Percentiles rank a stretch among this genome's conserved stretches.
Evolutionary conservation across 805 yeast genomes (phyloP).

Genomic region (Candida lessepsii): DNA sequence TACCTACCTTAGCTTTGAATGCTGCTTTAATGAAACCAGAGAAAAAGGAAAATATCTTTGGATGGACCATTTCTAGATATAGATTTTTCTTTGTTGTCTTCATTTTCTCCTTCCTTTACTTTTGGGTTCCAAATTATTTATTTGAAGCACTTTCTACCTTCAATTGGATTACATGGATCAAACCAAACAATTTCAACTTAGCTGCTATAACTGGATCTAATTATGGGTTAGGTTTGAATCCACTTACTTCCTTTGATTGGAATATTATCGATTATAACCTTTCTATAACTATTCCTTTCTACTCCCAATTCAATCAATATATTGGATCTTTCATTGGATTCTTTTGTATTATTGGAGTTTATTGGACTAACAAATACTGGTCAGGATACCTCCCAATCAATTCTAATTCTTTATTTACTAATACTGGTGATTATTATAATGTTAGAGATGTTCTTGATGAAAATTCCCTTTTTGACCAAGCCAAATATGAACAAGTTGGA

Average conservation of each 20-base stretch:
- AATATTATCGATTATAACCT: constrained; percentile 35
- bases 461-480: constrained; percentile 29
- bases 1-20: constrained; percentile 32
- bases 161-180: constrained; percentile 62
- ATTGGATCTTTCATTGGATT: constrained; percentile 21
- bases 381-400: constrained; percentile 33
- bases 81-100: constrained; percentile 21
- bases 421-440: constrained; percentile 44
- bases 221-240: constrained; percentile 52
- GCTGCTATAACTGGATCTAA: constrained; percentile 50
- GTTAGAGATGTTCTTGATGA: constrained; percentile 42
- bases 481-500: constrained; percentile 24
- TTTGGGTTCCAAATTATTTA: constrained; percentile 47
- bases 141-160: constrained; percentile 43
- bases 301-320: constrained; percentile 19
- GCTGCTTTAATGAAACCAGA: constrained; percentile 29
- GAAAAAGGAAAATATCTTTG: constrained; percentile 27
- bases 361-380: constrained; percentile 26
- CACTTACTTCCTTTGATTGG: constrained; percentile 55
- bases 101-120: constrained; percentile 38
- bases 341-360: constrained; percentile 21
- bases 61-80: constrained; percentile 30
- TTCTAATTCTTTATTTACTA: constrained; percentile 46
- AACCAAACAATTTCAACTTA: constrained; percentile 49
- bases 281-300: constrained; percentile 46